Evolutionary conservation across 352 stramenopile species (phyloP).

Genomic region (Pelagophyceae sp.): DNA sequence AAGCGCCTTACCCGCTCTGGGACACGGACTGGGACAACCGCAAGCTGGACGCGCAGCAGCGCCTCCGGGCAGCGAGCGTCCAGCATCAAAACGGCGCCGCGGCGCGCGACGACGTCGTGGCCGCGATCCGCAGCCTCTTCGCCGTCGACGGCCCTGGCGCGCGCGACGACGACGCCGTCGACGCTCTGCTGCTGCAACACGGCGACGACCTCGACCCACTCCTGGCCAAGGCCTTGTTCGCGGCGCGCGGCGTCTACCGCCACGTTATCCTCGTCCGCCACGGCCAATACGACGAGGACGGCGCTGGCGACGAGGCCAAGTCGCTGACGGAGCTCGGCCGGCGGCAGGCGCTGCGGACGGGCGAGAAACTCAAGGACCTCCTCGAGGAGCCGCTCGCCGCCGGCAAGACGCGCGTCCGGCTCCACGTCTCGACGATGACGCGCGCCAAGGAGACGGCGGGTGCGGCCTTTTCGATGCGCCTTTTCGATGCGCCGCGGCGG

Average conservation of each 20-base stretch:
- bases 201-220: neutral
- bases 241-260: conserved; percentile 11
- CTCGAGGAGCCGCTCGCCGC: neutral
- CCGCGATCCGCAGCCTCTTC: too few species aligned
- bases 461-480: too few species aligned
- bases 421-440: conserved; percentile 33
- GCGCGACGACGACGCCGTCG: too few species aligned
- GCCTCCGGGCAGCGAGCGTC: too few species aligned
- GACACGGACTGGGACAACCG: conserved; percentile 50
- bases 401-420: neutral
- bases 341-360: conserved; percentile 51
- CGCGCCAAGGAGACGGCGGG: conserved; percentile 58
- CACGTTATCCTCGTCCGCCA: conserved; percentile 62
- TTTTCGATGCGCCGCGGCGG: too few species aligned
- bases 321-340: conserved; percentile 52
- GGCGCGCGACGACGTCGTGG: too few species aligned
- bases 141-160: too few species aligned
- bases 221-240: neutral
- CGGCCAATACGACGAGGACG: conserved; percentile 61
- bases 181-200: too few species aligned
- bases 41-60: neutral
- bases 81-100: too few species aligned
- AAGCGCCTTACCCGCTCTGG: conserved; percentile 53
- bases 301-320: conserved; percentile 49
- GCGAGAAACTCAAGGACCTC: conserved; percentile 41